These are phyloP conservation scores for Gossypium trilobum DNA, from an alignment of 441 rosid species.

Conservation along the genomic window DNA sequence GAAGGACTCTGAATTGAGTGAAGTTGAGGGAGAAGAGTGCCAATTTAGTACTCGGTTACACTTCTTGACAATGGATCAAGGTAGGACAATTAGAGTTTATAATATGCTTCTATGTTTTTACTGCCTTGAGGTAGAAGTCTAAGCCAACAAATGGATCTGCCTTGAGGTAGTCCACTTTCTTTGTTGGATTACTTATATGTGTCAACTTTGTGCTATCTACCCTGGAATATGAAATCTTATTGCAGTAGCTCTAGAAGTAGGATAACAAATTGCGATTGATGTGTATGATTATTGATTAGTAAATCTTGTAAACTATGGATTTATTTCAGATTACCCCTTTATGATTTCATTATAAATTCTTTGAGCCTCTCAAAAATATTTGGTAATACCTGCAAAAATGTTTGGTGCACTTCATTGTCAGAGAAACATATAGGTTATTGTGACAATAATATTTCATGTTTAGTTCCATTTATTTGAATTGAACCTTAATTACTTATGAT, in stretches of 20 bases:
- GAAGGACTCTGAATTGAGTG: conserved; percentile 73
- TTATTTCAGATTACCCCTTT: conserved; percentile 47
- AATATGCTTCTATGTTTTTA: not conserved
- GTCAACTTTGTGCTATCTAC: no score
- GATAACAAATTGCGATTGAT: not conserved
- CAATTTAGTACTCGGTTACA: conserved; percentile 76
- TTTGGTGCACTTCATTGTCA: no score
- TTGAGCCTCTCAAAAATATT: no score
- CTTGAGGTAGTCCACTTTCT: not conserved
- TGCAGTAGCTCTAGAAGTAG: not conserved
- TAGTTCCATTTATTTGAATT: not conserved
- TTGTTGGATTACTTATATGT: not conserved
- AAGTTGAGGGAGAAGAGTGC: conserved; percentile 86
- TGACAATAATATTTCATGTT: not conserved
- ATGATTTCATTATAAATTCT: not conserved
- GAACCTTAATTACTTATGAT: not conserved
- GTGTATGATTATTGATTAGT: not conserved
- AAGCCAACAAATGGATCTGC: not conserved
- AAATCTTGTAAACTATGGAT: conserved; percentile 5
- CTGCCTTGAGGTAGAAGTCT: not conserved
- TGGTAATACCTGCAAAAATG: no score
- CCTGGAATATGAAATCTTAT: not conserved
- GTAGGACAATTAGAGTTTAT: conserved; percentile 24
- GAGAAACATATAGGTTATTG: conserved; percentile 55
- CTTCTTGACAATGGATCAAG: conserved; percentile 77